Evolutionary conservation across 371 early-diverging fungal genomes (phyloP), one percentile per base, ranked within the genome.

Genomic region (Mortierella sp.): DNA sequence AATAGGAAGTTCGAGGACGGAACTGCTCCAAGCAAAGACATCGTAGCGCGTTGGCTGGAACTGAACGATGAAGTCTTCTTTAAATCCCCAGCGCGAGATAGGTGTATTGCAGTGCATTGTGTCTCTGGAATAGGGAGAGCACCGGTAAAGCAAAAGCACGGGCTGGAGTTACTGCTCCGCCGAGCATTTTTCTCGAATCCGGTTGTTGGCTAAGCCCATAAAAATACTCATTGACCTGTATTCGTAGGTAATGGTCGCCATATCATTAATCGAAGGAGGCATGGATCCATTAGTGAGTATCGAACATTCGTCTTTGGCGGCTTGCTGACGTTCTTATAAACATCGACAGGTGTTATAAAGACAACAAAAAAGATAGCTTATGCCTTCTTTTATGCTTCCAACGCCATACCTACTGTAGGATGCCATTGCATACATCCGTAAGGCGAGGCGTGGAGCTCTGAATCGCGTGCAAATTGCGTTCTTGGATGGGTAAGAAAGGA

Each of bases 81-180:
- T 30, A 56, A 78, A 9, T 62, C 66, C 4, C 62, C 67, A 1
- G 58, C 46, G 6, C 43, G 24, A 17, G 62, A 43, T 24, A 44
- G 78, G 1, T 79, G 84, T 14, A 78, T 91, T 30, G 92, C 89
- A 7, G 82, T 90, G 6, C 93, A 92, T 70, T 92, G 91, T 60
- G 83, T 91, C 14, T 83, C 86, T 32, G 93, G 93, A 1, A 85
- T 90, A 47, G 91, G 93, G 1, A 71, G 93, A 65, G 92, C 92
- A 17, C 92, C 93, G 6, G 86, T 92, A 79, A 52, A 70, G n/a
- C n/a, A n/a, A n/a, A n/a, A n/a, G n/a, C n/a, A n/a, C n/a, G n/a
- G n/a, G n/a, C n/a, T n/a, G n/a, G n/a, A n/a, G n/a, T n/a, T n/a
- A n/a, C n/a, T n/a, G n/a, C n/a, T n/a, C n/a, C n/a, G n/a, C n/a